Conservation (phyloP, 129 eudicot species). For the Silybum marianum region DNA sequence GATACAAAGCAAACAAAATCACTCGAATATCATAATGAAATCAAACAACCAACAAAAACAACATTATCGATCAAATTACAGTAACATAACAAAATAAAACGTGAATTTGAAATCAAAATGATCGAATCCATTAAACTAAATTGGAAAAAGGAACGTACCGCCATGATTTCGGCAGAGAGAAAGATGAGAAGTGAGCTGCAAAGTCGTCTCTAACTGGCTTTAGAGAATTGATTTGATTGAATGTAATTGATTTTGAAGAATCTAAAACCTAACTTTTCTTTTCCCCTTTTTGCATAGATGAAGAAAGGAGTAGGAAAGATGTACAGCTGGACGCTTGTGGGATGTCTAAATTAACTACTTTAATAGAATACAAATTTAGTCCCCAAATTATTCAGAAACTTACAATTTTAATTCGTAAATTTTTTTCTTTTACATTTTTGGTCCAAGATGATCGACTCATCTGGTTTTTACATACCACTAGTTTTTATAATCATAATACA, state of each 20-base stretch:
- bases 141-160: slow-evolving; percentile 28
- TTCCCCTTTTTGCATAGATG: slow-evolving; percentile 32
- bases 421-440: neutral
- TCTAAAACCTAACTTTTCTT: slow-evolving; percentile 29
- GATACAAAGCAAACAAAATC: neutral
- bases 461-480: neutral
- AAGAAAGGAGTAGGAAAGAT: slow-evolving; percentile 24
- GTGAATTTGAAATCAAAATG: neutral
- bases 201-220: neutral
- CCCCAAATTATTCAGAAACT: neutral
- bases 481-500: too few relatives aligned
- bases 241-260: slow-evolving; percentile 22
- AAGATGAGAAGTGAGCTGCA: neutral
- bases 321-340: slow-evolving; percentile 44
- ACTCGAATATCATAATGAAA: neutral
- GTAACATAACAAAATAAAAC: neutral
- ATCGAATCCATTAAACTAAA: neutral
- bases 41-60: neutral
- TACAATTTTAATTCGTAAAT: neutral
- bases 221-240: slow-evolving; percentile 29
- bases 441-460: neutral
- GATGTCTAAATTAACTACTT: slow-evolving; percentile 26
- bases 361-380: neutral
- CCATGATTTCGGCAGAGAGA: slow-evolving; percentile 20
- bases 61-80: neutral